Evolutionary conservation across 2,329 filamentous ascomycete species (phyloP).

Genomic region (Calonectria multiphialidica): DNA sequence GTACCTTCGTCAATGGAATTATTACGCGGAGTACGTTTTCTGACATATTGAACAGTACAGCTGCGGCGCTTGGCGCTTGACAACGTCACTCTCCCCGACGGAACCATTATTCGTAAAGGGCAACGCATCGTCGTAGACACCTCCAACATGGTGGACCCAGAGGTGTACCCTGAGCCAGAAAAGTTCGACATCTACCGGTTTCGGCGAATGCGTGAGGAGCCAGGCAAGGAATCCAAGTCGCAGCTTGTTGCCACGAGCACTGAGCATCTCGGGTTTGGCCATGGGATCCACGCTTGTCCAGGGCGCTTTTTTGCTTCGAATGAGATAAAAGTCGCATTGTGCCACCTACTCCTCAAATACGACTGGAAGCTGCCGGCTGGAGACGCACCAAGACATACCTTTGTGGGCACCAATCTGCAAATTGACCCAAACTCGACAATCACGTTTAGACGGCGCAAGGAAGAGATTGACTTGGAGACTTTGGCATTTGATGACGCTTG

Average conservation of each 20-base stretch:
- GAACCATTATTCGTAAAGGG: not conserved
- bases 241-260: not conserved
- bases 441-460: not conserved
- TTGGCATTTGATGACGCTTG: not conserved
- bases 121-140: not conserved
- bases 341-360: not conserved
- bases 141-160: not conserved
- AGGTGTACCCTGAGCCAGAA: not conserved
- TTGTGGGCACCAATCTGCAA: not conserved
- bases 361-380: not conserved
- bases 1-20: too few relatives aligned
- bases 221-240: not conserved
- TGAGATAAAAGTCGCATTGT: not conserved
- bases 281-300: not conserved
- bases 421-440: not conserved
- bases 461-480: not conserved
- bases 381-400: not conserved
- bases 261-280: not conserved
- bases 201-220: not conserved
- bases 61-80: not conserved
- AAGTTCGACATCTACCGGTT: not conserved
- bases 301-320: not conserved
- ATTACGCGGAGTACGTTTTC: too few relatives aligned
- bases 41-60: too few relatives aligned
- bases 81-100: not conserved